phyloP scores from a whole-genome alignment of 371 early-diverging fungal genomes.

The Apophysomyces sp. region DNA sequence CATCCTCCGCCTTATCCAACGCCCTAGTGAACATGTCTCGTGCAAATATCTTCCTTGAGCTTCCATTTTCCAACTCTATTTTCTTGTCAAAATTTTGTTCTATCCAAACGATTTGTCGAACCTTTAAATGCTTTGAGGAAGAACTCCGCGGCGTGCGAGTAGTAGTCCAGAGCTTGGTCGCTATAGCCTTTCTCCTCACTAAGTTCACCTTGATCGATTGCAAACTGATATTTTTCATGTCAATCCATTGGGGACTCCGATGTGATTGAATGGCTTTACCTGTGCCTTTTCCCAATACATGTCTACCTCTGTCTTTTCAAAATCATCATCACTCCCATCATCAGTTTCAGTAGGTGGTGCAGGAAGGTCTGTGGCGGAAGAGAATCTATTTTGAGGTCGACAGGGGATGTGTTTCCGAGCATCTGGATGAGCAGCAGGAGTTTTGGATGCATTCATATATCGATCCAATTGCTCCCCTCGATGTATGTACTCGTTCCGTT shows the following conservation, averaged over 20 bases:
- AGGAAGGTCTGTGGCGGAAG: constrained; percentile 12
- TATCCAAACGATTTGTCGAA: constrained; percentile 1
- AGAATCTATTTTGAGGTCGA: constrained; percentile 11
- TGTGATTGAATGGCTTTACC: constrained; percentile 12
- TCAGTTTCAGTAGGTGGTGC: no score
- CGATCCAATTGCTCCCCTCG: constrained; percentile 39
- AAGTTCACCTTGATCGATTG: constrained; percentile 38
- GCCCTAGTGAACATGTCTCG: constrained; percentile 32
- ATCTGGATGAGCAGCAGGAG: constrained; percentile 20
- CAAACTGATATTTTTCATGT: constrained; percentile 4
- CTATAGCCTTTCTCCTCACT: constrained; percentile 38
- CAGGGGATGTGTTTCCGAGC: constrained; percentile 13
- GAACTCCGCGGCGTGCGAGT: constrained; percentile 44
- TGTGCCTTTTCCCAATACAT: constrained; percentile 33
- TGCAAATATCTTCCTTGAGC: constrained; percentile 1
- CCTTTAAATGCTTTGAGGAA: constrained; percentile 42
- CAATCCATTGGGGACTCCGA: not conserved
- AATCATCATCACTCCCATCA: constrained; percentile 14
- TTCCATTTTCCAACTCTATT: constrained; percentile 8
- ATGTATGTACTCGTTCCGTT: constrained; percentile 38
- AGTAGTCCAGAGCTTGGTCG: constrained; percentile 47
- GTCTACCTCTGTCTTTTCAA: constrained; percentile 22
- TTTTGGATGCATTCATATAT: constrained; percentile 3
- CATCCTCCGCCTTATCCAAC: constrained; percentile 35
- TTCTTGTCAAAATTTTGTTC: not conserved